Percentiles rank a stretch among this genome's conserved stretches.
Conservation (phyloP, 2,329 filamentous ascomycete species). For the Fusarium sp. region DNA sequence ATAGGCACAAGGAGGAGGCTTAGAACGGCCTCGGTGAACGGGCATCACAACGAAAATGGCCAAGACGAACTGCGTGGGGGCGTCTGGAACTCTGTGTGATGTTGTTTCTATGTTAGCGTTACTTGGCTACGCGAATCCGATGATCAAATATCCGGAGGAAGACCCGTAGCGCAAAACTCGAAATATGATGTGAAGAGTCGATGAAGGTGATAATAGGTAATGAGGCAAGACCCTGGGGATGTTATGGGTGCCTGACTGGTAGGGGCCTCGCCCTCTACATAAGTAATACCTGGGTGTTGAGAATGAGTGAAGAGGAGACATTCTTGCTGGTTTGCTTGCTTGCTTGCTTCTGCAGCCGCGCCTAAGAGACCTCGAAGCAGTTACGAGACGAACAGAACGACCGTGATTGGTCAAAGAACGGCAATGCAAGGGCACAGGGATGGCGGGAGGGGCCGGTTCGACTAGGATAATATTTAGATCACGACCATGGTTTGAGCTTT, state of each 20-base stretch:
- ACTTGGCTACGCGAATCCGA: background rate
- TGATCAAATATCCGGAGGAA: conserved; percentile 8
- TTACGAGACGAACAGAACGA: conserved; percentile 1
- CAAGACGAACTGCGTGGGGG: background rate
- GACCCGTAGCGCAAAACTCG: background rate
- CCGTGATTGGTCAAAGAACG: conserved; percentile 29
- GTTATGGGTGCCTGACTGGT: background rate
- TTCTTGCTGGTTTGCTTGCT: background rate
- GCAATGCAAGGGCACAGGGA: conserved; percentile 32
- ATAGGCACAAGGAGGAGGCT: background rate
- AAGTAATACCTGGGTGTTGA: background rate
- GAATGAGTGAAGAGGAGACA: conserved; percentile 6
- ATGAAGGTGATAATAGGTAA: background rate
- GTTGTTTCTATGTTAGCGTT: background rate
- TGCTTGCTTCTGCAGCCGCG: conserved; percentile 8
- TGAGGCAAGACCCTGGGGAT: background rate
- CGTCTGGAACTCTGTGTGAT: background rate
- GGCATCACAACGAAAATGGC: conserved; percentile 11
- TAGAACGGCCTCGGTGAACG: background rate
- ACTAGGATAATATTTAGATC: background rate
- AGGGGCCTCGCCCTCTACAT: background rate
- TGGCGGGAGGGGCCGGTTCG: conserved; percentile 1
- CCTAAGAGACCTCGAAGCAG: background rate
- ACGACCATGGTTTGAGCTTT: background rate
- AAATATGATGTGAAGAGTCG: background rate